Evolutionary conservation across 78 protist species (phyloP).

Genomic region (Abeoforma whisleri): DNA sequence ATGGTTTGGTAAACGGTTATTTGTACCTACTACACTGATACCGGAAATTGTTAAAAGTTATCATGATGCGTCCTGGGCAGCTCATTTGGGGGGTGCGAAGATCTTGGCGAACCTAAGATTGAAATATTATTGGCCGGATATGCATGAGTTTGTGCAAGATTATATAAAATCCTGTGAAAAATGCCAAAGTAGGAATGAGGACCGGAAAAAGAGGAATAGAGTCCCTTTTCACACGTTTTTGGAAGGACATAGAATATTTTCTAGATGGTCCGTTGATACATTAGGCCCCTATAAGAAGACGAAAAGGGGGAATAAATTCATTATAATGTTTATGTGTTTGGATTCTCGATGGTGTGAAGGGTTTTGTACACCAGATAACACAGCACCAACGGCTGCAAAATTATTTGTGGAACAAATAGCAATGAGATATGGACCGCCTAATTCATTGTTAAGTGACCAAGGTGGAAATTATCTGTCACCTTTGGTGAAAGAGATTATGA

Average conservation of each 20-base stretch:
- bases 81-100: not conserved
- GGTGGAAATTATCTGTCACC: not conserved
- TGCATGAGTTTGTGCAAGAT: not conserved
- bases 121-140: conserved; percentile 7
- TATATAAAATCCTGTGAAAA: not conserved
- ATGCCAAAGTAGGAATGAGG: not conserved
- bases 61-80: not conserved
- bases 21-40: not conserved
- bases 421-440: not conserved
- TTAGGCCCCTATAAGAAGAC: not conserved
- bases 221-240: not conserved
- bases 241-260: not conserved
- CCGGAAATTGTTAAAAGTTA: not conserved
- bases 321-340: not conserved
- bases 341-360: conserved; percentile 8
- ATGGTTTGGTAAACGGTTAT: not conserved
- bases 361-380: not conserved
- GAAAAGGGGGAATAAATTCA: not conserved
- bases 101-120: not conserved
- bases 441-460: not conserved
- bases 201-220: not conserved
- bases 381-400: not conserved
- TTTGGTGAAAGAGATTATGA: not conserved
- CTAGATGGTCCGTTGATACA: not conserved
- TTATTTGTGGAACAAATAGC: not conserved